Conservation (phyloP, 345 rosid genomes). For the Ceriops tagal region DNA sequence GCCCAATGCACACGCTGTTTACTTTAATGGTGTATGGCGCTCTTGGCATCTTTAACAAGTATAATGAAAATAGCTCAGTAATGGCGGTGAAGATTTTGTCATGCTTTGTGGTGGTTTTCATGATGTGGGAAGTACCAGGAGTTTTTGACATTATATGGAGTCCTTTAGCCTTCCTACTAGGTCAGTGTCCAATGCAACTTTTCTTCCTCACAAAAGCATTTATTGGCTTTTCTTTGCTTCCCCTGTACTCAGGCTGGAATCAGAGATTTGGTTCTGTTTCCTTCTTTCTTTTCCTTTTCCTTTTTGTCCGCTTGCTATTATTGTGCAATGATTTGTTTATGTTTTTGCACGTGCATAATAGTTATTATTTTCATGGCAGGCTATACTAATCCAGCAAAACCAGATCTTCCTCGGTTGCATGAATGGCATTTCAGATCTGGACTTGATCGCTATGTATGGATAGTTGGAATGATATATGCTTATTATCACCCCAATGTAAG, state of each 20-base stretch:
- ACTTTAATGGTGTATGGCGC: slow-evolving; percentile 94
- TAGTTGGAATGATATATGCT: slow-evolving; percentile 90
- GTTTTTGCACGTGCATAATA: slow-evolving; percentile 13
- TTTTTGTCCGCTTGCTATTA: background rate
- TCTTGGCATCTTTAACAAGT: slow-evolving; percentile 76
- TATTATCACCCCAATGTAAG: slow-evolving; percentile 91
- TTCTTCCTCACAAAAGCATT: background rate
- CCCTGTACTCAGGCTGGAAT: no score
- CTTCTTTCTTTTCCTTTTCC: background rate
- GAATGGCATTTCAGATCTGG: slow-evolving; percentile 99
- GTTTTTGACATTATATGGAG: slow-evolving; percentile 75
- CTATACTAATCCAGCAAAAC: slow-evolving; percentile 89
- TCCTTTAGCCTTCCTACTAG: slow-evolving; percentile 68
- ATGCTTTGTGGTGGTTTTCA: slow-evolving; percentile 77
- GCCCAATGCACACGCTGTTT: slow-evolving; percentile 98
- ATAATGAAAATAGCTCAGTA: slow-evolving; percentile 86
- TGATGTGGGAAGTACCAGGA: slow-evolving; percentile 95
- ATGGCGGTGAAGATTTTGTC: slow-evolving; percentile 77
- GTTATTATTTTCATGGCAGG: slow-evolving; percentile 41
- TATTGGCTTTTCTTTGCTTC: background rate
- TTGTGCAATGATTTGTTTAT: background rate
- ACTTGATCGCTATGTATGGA: slow-evolving; percentile 97
- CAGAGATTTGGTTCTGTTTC: background rate
- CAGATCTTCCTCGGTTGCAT: slow-evolving; percentile 70
- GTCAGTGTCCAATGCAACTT: slow-evolving; percentile 38